phyloP scores from a whole-genome alignment of 441 rosid species.

The Mallotus repandus region DNA sequence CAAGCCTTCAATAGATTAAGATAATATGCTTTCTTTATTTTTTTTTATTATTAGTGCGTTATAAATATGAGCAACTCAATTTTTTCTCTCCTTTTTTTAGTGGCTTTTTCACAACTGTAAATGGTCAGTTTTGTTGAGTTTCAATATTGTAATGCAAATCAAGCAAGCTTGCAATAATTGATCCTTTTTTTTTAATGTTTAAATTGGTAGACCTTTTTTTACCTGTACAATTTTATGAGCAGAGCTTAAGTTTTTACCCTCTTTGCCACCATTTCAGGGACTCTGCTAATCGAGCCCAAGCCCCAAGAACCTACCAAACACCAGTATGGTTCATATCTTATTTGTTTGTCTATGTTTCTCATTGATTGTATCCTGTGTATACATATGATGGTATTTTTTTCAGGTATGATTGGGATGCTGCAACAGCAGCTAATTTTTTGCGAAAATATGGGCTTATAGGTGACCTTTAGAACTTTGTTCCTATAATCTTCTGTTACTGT shows the following conservation, averaged over 20 bases:
- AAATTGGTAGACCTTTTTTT: not conserved
- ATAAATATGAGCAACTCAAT: not conserved
- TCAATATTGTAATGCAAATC: not conserved
- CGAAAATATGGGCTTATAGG: conserved; percentile 81
- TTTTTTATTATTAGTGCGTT: not conserved
- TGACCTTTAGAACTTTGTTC: conserved; percentile 18
- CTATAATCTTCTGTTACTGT: not conserved
- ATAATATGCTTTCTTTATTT: not conserved
- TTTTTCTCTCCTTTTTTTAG: not conserved
- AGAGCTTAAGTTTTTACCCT: not conserved
- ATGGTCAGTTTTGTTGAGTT: not conserved
- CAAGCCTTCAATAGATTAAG: not conserved
- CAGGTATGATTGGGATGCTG: conserved; percentile 99
- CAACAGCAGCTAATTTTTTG: conserved; percentile 85
- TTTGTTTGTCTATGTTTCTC: not conserved
- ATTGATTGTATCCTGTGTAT: not conserved
- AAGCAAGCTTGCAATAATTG: not conserved
- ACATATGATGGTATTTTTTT: conserved; percentile 18
- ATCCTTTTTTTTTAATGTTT: not conserved
- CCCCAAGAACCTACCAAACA: conserved; percentile 99
- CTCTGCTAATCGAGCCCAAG: conserved; percentile 91
- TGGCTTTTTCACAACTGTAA: not conserved
- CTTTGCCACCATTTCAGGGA: conserved; percentile 49
- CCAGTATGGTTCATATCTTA: conserved; percentile 46
- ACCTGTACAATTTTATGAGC: conserved; percentile 5